Evolutionary conservation across 805 yeast genomes (phyloP), one percentile per base, ranked within the genome.

Genomic region (Brettanomyces bruxellensis): DNA sequence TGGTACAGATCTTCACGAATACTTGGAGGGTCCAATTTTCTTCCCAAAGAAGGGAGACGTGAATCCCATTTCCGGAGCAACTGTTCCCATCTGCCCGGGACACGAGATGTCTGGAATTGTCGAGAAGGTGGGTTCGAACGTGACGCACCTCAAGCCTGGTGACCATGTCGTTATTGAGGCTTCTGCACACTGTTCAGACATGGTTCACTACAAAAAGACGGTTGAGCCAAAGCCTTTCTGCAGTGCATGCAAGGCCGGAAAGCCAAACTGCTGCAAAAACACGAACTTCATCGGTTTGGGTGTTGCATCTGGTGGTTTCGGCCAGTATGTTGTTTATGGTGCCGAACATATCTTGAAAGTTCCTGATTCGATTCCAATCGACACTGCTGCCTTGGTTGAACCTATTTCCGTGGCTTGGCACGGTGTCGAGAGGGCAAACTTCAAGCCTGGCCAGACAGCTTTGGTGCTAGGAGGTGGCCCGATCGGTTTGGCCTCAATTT

Each of bases 121-220:
- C 18, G 50, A 44, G 25, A 72, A 62, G 35, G 61, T 76, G 32
- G 85, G 85, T 34, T 38, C 65, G 0, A 67, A 51, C 18, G 83
- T 78, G 4, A 61, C 61, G 0, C 59, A 59, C 13, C 60, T 76
- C 25, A 61, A 70, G 51, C 61, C 64, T 2, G 84, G 84, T 12
- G 81, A 78, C 56, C 73, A 73, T 40, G 86, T 82, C 32, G 81
- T 75, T 22, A 73, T 80, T 24, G 86, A 81, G 54, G 81, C 84
- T 5, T 71, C 80, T 1, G 78, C 78, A 34, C 77, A 78, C 37
- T 82, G 66, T 54, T 54, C 69, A 56, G 61, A 59, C 55, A 62
- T 56, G 39, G 49, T 47, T 14, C 50, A 59, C 59, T 44, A 60
- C 61, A 63, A 36, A 70, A 71, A 25, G 44, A 55, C 42, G 47